Percentiles rank a stretch among this genome's conserved stretches.
Evolutionary conservation across 2,329 filamentous ascomycete species (phyloP).

Genomic region (Paracoccidioides brasiliensis): DNA sequence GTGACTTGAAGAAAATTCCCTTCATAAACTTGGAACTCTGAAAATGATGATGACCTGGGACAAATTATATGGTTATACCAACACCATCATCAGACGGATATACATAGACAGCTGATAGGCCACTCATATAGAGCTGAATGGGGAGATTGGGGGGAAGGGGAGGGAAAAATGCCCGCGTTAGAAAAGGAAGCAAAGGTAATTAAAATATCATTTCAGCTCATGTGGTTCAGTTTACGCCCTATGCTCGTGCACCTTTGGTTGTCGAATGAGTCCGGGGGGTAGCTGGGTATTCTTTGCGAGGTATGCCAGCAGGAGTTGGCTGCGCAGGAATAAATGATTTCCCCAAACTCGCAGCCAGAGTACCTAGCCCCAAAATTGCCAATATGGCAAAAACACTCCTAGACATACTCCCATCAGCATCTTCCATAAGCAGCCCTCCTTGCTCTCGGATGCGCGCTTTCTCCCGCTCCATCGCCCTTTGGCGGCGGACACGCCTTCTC

Average conservation of each 20-base stretch:
- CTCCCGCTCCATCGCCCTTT: slow-evolving; percentile 22
- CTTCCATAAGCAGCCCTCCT: slow-evolving; percentile 34
- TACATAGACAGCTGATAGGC: too few species aligned
- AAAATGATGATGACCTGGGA: too few species aligned
- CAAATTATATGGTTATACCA: too few species aligned
- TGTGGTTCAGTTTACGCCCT: neutral
- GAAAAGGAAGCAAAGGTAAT: too few species aligned
- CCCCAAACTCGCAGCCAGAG: slow-evolving; percentile 18
- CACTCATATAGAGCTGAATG: too few species aligned
- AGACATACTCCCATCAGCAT: slow-evolving; percentile 23
- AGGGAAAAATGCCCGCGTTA: too few species aligned
- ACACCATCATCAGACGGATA: too few species aligned
- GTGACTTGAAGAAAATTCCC: too few species aligned
- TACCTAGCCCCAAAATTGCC: slow-evolving; percentile 24
- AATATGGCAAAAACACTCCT: slow-evolving; percentile 27
- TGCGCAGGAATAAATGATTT: neutral
- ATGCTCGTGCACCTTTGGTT: neutral
- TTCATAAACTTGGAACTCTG: too few species aligned
- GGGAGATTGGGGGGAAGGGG: too few species aligned
- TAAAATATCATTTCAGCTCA: too few species aligned
- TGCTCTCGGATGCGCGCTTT: slow-evolving; percentile 20
- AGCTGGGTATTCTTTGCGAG: too few species aligned
- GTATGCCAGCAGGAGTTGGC: neutral
- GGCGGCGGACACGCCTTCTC: slow-evolving; percentile 34
- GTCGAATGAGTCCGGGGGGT: neutral